These are phyloP conservation scores for Suhomyces emberorum DNA, from an alignment of 805 yeast species.

Conservation along the genomic window DNA sequence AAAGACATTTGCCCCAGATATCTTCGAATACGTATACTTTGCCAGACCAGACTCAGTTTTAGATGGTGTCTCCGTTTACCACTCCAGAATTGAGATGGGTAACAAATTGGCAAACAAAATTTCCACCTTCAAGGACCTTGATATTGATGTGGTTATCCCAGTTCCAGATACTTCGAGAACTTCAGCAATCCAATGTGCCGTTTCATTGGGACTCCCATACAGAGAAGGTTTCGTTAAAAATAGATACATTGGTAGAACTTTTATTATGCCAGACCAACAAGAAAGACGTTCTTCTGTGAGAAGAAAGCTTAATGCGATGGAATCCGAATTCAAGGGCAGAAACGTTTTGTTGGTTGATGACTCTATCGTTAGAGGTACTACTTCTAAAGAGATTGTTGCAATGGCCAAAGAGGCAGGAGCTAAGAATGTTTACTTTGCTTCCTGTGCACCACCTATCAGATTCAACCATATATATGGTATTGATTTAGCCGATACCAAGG, in stretches of 20 bases:
- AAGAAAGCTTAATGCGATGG: slow-evolving; percentile 95
- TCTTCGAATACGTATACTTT: slow-evolving; percentile 95
- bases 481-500: slow-evolving; percentile 92
- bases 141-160: slow-evolving; percentile 92
- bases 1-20: slow-evolving; percentile 84
- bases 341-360: slow-evolving; percentile 92
- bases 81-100: slow-evolving; percentile 93
- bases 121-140: slow-evolving; percentile 39
- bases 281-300: slow-evolving; percentile 93
- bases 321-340: slow-evolving; percentile 79
- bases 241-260: slow-evolving; percentile 95
- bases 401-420: slow-evolving; percentile 99
- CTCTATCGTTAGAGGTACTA: slow-evolving; percentile 96
- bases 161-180: slow-evolving; percentile 99
- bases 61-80: slow-evolving; percentile 95
- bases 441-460: slow-evolving; percentile 98
- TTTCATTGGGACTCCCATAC: slow-evolving; percentile 72
- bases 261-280: slow-evolving; percentile 96
- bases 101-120: slow-evolving; percentile 78
- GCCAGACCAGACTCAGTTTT: slow-evolving; percentile 96
- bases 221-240: slow-evolving; percentile 97
- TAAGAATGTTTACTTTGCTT: slow-evolving; percentile 88
- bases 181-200: slow-evolving; percentile 90
- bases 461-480: slow-evolving; percentile 95
- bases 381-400: slow-evolving; percentile 90